These are phyloP conservation scores for Tribonema minus DNA, from an alignment of 108 stramenopile species.

Conservation along the genomic window DNA sequence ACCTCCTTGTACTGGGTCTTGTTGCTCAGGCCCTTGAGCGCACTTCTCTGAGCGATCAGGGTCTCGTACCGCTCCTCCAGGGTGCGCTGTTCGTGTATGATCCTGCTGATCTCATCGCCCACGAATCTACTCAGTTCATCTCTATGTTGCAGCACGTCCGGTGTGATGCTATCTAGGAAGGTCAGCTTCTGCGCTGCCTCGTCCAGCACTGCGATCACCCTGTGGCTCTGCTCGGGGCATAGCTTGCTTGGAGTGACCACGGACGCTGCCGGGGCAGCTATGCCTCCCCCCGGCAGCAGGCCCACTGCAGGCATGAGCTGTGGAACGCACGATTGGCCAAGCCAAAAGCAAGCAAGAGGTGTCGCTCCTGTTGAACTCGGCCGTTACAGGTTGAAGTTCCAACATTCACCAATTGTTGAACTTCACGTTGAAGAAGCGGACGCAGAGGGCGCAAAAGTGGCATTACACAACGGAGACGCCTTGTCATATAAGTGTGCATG, in stretches of 20 bases:
- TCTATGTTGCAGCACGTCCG: conserved; percentile 62
- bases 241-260: background rate
- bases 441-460: too few relatives aligned
- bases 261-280: background rate
- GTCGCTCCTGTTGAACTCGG: background rate
- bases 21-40: conserved; percentile 61
- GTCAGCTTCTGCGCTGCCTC: conserved; percentile 31
- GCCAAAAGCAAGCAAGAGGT: background rate
- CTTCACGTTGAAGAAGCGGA: too few relatives aligned
- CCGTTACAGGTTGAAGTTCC: too few relatives aligned
- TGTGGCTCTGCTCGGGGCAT: conserved; percentile 24
- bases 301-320: background rate
- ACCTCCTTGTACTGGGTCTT: conserved; percentile 60
- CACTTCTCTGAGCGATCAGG: conserved; percentile 57
- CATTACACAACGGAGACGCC: too few relatives aligned
- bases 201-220: conserved; percentile 38
- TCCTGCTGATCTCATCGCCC: conserved; percentile 61
- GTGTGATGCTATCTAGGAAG: conserved; percentile 54
- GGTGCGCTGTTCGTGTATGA: conserved; percentile 53
- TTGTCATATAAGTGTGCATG: too few relatives aligned
- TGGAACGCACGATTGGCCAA: too few relatives aligned
- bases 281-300: background rate
- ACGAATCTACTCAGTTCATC: conserved; percentile 66
- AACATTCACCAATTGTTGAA: too few relatives aligned
- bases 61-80: conserved; percentile 55